phyloP scores from a whole-genome alignment of 2,329 filamentous ascomycete genomes.

The Calonectria montana region DNA sequence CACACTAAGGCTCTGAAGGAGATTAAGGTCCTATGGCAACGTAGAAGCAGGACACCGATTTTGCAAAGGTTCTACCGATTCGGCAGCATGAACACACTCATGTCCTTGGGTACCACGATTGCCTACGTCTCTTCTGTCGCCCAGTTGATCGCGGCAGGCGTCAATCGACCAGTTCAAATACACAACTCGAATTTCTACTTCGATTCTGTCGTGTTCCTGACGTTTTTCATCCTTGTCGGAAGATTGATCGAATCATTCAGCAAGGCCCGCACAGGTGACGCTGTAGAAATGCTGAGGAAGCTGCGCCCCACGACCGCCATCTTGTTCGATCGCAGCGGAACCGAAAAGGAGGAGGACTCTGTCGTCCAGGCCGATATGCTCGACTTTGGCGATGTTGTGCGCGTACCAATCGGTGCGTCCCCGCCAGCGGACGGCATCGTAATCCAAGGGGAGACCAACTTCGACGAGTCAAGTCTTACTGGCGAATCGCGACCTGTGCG shows the following conservation, averaged over 20 bases:
- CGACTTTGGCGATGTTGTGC: slow-evolving; percentile 79
- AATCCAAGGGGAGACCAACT: slow-evolving; percentile 70
- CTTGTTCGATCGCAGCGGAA: slow-evolving; percentile 62
- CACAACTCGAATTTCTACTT: slow-evolving; percentile 75
- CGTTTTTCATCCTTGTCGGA: slow-evolving; percentile 82
- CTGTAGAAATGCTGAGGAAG: slow-evolving; percentile 81
- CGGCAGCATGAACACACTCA: slow-evolving; percentile 95
- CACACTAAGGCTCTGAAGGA: slow-evolving; percentile 85
- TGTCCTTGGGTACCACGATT: slow-evolving; percentile 88
- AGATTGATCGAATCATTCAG: slow-evolving; percentile 86
- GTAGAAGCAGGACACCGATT: slow-evolving; percentile 77
- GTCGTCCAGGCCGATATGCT: slow-evolving; percentile 72
- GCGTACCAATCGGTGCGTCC: slow-evolving; percentile 81
- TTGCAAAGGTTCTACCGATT: slow-evolving; percentile 89
- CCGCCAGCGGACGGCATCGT: slow-evolving; percentile 85
- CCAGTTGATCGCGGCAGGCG: slow-evolving; percentile 72
- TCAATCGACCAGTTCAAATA: slow-evolving; percentile 54
- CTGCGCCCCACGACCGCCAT: slow-evolving; percentile 83
- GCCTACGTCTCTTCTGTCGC: slow-evolving; percentile 87
- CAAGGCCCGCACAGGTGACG: slow-evolving; percentile 90
- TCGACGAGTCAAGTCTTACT: slow-evolving; percentile 92
- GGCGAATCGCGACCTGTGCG: slow-evolving; percentile 77
- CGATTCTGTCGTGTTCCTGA: slow-evolving; percentile 92
- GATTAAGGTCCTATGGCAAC: slow-evolving; percentile 80
- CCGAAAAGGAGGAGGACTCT: slow-evolving; percentile 49